Evolutionary conservation across 2,329 filamentous ascomycete genomes (phyloP), one percentile per base, ranked within the genome.

Genomic region (Alternaria dauci): DNA sequence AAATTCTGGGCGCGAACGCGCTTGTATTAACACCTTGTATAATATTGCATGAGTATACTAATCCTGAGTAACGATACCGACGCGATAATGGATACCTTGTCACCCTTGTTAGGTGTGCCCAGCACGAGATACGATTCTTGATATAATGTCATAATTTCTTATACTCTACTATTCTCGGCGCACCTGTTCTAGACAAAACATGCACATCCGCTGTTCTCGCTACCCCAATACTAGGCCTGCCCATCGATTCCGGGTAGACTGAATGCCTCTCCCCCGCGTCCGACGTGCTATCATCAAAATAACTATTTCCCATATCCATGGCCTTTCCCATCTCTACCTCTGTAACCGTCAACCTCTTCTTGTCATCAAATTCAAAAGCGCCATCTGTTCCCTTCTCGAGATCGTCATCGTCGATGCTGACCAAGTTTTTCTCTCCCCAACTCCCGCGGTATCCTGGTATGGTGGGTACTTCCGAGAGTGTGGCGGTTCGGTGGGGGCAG

Each of bases 381-480:
- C 46, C 26, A 28, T 20, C 14, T 5, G 36, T 36, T 36, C 34
- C 36, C 26, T 59, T 59, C n/a, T 57, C 30, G 5, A 54, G 14
- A 36, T 55, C 20, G 3, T 51, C 36, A 5, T 38, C 43, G 11
- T 57, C 58, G 12, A 52, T 36, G 39, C 57, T 59, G 30, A 39
- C 44, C 25, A 59, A 8, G 11, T 51, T 54, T 25, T 39, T 46
- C 36, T 34, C 38, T 20, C 39, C 53, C 63, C 59, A 65, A 18
- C 65, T 65, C 12, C 55, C 56, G 8, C 52, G 59, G 34, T 70
- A 70, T 12, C 65, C 61, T 7, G 63, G 62, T 32, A 71, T 41
- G 16, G 63, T 63, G 9, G 62, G 59, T 4, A 63, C 56, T n/a
- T 67, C 58, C 8, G 65, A 64, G 12, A 63, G 67, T 3, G 61